Conservation (phyloP, 805 yeast species). For the Spencermartinsiella europaea region DNA sequence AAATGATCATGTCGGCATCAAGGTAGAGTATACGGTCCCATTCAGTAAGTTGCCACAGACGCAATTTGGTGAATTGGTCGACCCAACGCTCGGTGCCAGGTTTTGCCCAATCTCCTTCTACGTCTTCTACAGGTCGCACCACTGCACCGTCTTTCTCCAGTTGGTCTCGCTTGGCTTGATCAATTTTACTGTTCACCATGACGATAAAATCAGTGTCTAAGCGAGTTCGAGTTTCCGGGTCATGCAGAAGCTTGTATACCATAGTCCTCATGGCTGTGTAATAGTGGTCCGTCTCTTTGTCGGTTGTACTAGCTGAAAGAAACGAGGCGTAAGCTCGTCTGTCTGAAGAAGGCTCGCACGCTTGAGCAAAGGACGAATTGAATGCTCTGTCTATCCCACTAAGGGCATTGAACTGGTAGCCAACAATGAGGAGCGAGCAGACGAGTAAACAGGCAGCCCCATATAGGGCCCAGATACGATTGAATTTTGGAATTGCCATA, state of each 20-base stretch:
- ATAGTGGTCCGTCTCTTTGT: background rate
- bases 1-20: conserved; percentile 13
- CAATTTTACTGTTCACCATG: conserved; percentile 10
- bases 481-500: too few relatives aligned
- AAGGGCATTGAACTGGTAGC: too few relatives aligned
- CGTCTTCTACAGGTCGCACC: conserved; percentile 8
- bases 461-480: too few relatives aligned
- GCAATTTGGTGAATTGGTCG: conserved; percentile 12
- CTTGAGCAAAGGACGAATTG: too few relatives aligned
- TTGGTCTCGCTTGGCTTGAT: conserved; percentile 10
- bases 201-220: conserved; percentile 10
- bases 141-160: conserved; percentile 9
- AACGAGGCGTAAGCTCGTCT: background rate
- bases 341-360: too few relatives aligned
- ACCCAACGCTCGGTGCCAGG: conserved; percentile 8
- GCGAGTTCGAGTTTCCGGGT: conserved; percentile 4
- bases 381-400: too few relatives aligned
- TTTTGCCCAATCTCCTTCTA: conserved; percentile 4
- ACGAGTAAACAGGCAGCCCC: too few relatives aligned
- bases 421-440: too few relatives aligned
- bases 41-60: conserved; percentile 7
- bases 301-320: background rate
- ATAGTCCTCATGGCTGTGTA: conserved; percentile 3
- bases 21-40: conserved; percentile 13
- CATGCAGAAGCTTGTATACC: conserved; percentile 9